Evolutionary conservation across 441 rosid genomes (phyloP).

Genomic region (Biscutella laevigata): DNA sequence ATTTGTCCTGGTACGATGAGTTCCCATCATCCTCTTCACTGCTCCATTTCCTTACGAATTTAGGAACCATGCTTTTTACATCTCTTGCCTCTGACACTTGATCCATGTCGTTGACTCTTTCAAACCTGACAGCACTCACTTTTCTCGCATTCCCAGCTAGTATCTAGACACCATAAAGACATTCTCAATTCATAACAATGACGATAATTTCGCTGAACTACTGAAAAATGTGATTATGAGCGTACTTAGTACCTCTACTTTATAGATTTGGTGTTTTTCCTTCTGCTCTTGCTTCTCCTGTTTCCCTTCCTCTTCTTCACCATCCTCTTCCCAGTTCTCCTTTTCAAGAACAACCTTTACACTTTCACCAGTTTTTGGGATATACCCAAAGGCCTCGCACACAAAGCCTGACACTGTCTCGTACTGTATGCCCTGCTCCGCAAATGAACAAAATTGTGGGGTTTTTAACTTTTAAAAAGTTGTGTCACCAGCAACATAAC

Average conservation of each 20-base stretch:
- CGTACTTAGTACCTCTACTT: constrained; percentile 62
- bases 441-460: constrained; percentile 4
- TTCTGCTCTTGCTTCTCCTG: constrained; percentile 59
- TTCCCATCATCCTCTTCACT: constrained; percentile 54
- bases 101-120: constrained; percentile 50
- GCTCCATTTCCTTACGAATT: constrained; percentile 68
- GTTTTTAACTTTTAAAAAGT: neutral
- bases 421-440: constrained; percentile 78
- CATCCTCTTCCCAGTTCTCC: constrained; percentile 66
- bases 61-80: constrained; percentile 69
- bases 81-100: constrained; percentile 48
- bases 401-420: constrained; percentile 97
- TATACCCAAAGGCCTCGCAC: constrained; percentile 96
- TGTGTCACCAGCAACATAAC: neutral
- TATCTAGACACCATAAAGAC: constrained; percentile 41
- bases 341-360: constrained; percentile 71
- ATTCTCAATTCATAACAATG: constrained; percentile 8
- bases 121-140: constrained; percentile 87
- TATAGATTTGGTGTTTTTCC: constrained; percentile 64
- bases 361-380: constrained; percentile 93
- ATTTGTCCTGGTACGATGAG: constrained; percentile 26
- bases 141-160: constrained; percentile 96
- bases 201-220: neutral
- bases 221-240: neutral
- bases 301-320: constrained; percentile 46